Base-by-base conservation (phyloP, 129 eudicot species). In the Escallonia rubra region DNA sequence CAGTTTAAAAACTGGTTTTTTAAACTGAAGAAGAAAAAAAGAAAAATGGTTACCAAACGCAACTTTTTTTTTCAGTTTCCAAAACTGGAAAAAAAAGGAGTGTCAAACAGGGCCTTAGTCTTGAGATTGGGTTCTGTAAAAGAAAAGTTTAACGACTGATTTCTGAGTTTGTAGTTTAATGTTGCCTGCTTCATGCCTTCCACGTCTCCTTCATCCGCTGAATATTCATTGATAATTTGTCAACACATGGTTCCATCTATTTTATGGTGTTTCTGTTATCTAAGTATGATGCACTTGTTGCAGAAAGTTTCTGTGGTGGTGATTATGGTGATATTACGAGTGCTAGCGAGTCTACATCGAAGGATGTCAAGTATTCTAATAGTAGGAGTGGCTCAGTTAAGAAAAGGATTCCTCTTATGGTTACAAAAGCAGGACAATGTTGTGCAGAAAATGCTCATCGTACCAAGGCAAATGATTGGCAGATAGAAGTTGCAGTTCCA, bases 401-500 rank as follows among this genome's bases (percentile, higher is more conserved):
- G 78, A 85, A 78, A 68, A 82, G 89, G 82, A 71, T 77, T 76
- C 87, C 96, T 5, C 59, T 78, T 62, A 77, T 91, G 42, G 78
- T 73, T 48, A 78, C 85, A 74, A 88, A 83, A 75, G 65, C 83
- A 8, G 87, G 67, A 9, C 84, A 69, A 61, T 83, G 72, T 47
- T 71, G 53, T 80, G 73, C 63, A 7, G 96, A 80, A 47, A 75
- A 74, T 69, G 74, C 85, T 48, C 82, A 68, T 44, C 63, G 38
- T 39, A 68, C 85, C 14, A 80, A 78, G 50, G 69, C 72, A 70
- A 83, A 65, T 71, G 95, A 88, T 65, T 91, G 98, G 98, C 82
- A 86, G 44, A 66, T 86, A 67, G 89, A 91, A 78, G 82, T 91
- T 48, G 85, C 78, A 72, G 81, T 86, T 76, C 95, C 96, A 55